Evolutionary conservation across 2,329 filamentous ascomycete genomes (phyloP), one percentile per base, ranked within the genome.

Genomic region (Knoxdaviesia capensis): DNA sequence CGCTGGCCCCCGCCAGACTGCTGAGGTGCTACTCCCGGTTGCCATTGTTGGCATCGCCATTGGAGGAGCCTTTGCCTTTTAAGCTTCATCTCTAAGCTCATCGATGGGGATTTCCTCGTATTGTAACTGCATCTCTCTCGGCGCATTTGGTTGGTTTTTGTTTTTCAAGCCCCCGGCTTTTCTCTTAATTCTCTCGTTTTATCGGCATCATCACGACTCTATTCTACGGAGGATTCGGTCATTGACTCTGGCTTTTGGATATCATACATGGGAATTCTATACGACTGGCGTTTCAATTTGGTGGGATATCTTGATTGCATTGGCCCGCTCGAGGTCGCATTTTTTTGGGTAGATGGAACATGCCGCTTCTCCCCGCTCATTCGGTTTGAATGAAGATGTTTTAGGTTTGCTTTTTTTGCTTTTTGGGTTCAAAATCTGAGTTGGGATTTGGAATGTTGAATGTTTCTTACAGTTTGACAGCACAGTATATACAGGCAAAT

Each of bases 1-100:
- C 46, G 56, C 50, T 4, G 60, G 57, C 30, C 11, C 46, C 47
- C 49, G 46, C 28, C 46, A 45, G 34, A 51, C 50, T 3, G 47
- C 46, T 31, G 46, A 48, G 33, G 44, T 44, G 1, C 31, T 46
- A n/a, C 32, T 49, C 31, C 45, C 48, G 34, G 43, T 48, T 5
- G 53, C 52, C 7, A 50, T 51, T 7, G 47, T 53, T 2, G 54
- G 51, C 20, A 11, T 7, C 29, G 11, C 37, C 6, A 31, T 28
- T 31, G 29, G 31, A 38, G 8, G 6, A 5, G 31, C 29, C 37
- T 31, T 7, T 31, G 10, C 30, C 36, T 7, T 38, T 28, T 20
- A 6, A 36, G 6, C 36, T 38, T 7, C 5, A 11, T 38, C 37
- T 38, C 11, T 6, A 5, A 9, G 29, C 31, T 4, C 8, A 7